phyloP scores from a whole-genome alignment of 345 rosid species.

The Citrus unshiu region DNA sequence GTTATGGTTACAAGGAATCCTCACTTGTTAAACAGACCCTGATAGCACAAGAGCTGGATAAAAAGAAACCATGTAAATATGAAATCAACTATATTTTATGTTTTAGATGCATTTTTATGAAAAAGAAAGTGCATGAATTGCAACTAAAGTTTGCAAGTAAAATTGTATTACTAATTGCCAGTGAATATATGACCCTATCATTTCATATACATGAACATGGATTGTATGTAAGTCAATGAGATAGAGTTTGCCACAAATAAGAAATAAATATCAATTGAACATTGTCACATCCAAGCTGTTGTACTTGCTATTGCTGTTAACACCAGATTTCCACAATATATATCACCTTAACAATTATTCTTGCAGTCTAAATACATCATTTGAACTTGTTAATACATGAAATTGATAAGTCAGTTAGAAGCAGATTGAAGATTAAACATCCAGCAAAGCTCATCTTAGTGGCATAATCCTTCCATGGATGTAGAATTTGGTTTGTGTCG shows the following conservation, averaged over 20 bases:
- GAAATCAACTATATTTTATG: background rate
- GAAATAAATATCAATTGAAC: background rate
- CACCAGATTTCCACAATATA: background rate
- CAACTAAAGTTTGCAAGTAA: background rate
- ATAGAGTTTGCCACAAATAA: background rate
- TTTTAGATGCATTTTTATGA: background rate
- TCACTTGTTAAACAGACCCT: constrained; percentile 26
- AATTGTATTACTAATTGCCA: background rate
- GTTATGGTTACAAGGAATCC: constrained; percentile 23
- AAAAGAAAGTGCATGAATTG: background rate
- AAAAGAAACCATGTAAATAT: constrained; percentile 16
- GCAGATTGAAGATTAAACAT: background rate
- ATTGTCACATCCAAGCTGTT: background rate
- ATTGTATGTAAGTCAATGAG: background rate
- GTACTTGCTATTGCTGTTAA: background rate
- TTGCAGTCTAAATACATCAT: background rate
- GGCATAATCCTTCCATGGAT: background rate
- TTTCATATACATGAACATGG: background rate
- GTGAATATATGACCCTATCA: background rate
- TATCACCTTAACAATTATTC: background rate
- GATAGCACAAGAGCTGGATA: constrained; percentile 19
- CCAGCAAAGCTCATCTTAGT: background rate
- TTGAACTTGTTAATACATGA: background rate
- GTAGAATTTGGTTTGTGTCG: background rate
- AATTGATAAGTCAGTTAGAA: background rate